These are phyloP conservation scores for Parsonsia alboflavescens DNA, from an alignment of 257 asterid genomes.

Conservation along the genomic window DNA sequence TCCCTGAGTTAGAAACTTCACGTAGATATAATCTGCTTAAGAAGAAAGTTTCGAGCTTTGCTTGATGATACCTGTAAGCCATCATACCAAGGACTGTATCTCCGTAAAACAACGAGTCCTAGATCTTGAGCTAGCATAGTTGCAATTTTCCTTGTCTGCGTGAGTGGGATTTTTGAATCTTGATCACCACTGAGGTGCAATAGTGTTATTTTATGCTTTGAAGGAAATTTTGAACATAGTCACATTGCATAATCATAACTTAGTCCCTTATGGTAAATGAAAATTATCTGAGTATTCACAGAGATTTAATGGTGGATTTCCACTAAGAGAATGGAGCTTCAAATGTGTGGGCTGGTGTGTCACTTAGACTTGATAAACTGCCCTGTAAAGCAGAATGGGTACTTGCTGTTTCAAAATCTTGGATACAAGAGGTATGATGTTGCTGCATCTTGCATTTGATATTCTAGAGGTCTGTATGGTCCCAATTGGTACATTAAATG, in stretches of 20 bases:
- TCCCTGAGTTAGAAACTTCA: not conserved
- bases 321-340: not conserved
- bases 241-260: not conserved
- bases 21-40: not conserved
- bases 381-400: slow-evolving; percentile 29
- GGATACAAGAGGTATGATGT: slow-evolving; percentile 21
- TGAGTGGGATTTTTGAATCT: slow-evolving; percentile 25
- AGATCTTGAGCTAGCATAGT: slow-evolving; percentile 16
- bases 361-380: slow-evolving; percentile 4
- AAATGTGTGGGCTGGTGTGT: not conserved
- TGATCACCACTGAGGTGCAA: slow-evolving; percentile 26
- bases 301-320: not conserved
- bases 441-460: not conserved
- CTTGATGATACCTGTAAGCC: slow-evolving; percentile 23
- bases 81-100: slow-evolving; percentile 32
- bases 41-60: not conserved
- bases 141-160: slow-evolving; percentile 23
- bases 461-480: slow-evolving; percentile 16
- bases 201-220: not conserved
- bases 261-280: not conserved
- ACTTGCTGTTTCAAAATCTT: slow-evolving; percentile 15
- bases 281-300: not conserved
- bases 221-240: not conserved
- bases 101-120: slow-evolving; percentile 14
- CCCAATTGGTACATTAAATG: not conserved